These are phyloP conservation scores for Lactifluus pinguis DNA, from an alignment of 768 basidiomycete genomes.

Conservation along the genomic window DNA sequence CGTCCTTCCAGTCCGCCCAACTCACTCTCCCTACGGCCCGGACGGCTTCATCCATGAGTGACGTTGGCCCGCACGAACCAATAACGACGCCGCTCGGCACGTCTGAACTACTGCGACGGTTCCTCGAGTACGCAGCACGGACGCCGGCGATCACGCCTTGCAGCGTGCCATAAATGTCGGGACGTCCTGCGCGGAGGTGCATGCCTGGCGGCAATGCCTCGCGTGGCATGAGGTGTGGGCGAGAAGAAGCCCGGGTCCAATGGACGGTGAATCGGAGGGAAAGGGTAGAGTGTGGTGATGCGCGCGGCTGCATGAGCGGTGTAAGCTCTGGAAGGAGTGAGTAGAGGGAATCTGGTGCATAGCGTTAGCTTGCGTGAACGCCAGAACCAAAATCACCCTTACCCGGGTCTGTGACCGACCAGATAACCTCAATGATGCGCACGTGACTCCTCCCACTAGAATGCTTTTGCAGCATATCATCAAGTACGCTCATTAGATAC, in stretches of 20 bases:
- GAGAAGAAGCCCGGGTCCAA: slow-evolving; percentile 34
- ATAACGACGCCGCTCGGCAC: slow-evolving; percentile 30
- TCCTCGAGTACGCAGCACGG: slow-evolving; percentile 18
- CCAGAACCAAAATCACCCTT: slow-evolving; percentile 20
- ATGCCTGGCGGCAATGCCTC: slow-evolving; percentile 24
- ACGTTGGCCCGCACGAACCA: slow-evolving; percentile 35
- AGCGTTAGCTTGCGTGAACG: slow-evolving; percentile 18
- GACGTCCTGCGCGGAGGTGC: slow-evolving; percentile 25
- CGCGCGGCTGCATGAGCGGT: slow-evolving; percentile 30
- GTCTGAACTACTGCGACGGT: neutral
- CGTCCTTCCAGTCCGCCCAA: slow-evolving; percentile 22
- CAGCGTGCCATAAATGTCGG: slow-evolving; percentile 21
- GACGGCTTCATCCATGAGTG: slow-evolving; percentile 31
- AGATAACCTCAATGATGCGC: slow-evolving; percentile 43
- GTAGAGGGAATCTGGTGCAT: slow-evolving; percentile 26
- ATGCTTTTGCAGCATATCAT: slow-evolving; percentile 41
- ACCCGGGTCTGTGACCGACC: slow-evolving; percentile 41
- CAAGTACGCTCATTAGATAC: slow-evolving; percentile 39
- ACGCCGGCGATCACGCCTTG: slow-evolving; percentile 22
- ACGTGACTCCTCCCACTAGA: slow-evolving; percentile 30
- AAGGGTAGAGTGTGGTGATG: slow-evolving; percentile 21
- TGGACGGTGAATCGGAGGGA: slow-evolving; percentile 34
- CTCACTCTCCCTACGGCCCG: slow-evolving; percentile 29
- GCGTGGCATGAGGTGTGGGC: slow-evolving; percentile 17
- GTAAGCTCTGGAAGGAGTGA: slow-evolving; percentile 33